Evolutionary conservation across 2,329 filamentous ascomycete species (phyloP), one percentile per base, ranked within the genome.

Genomic region (Basipetospora chlamydospora): DNA sequence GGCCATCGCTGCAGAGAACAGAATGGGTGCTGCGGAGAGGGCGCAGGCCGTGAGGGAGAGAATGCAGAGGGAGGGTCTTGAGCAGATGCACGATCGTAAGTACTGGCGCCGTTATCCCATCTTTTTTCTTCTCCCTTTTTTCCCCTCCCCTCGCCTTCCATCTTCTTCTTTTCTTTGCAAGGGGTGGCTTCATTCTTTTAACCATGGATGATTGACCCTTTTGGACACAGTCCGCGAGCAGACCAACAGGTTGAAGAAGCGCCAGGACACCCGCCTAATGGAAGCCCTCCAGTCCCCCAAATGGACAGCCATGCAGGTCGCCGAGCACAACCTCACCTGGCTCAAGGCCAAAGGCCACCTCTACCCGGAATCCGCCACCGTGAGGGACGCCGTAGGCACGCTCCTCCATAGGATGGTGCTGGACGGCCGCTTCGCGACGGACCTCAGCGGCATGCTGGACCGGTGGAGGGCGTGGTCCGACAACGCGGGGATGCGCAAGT

Each of bases 401-500:
- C 41, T 71, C 25, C 49, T 73, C 8, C 65, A 70, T 44, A 58
- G 58, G 23, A 71, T 73, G 66, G 56, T 73, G 0, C 57, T 61
- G 3, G 63, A 73, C 28, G 57, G 58, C 9, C 48, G 54, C 38
- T 65, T 67, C 33, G 46, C 67, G 0, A 44, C 46, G 0, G 46
- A 45, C 1, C 40, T 72, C 3, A 63, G 56, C 40, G 44, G 48
- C 22, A 60, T 67, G 49, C 45, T 74, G 22, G 66, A 70, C 39
- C 46, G 49, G 26, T 73, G 69, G 69, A 67, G 63, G 48, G 53
- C 56, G 2, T 73, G 69, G 66, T 60, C 65, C 2, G 67, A 72
- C 21, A 63, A 66, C 38, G 67, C 66, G 6, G 68, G 69, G 6
- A 68, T 73, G 63, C 56, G 60, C 18, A 59, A 50, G 41, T 50